These are phyloP conservation scores for Leccinum variabile DNA, from an alignment of 1,284 basidiomycete genomes.

Conservation along the genomic window DNA sequence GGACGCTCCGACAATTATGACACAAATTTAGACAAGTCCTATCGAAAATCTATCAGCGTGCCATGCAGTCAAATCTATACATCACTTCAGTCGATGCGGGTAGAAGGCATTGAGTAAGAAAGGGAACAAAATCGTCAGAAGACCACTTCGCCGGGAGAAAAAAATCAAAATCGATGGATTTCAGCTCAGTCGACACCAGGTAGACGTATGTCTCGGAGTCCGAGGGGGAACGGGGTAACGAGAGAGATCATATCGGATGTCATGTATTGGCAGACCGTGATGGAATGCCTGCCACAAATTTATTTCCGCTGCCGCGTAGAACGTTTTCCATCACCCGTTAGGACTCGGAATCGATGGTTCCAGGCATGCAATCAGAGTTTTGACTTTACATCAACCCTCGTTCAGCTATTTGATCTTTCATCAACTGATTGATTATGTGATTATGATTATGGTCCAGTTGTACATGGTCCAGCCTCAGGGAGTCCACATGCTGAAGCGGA, in stretches of 20 bases:
- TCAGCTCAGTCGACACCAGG: neutral
- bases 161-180: neutral
- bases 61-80: neutral
- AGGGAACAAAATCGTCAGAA: neutral
- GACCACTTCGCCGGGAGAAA: neutral
- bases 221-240: neutral
- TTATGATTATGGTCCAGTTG: too few relatives aligned
- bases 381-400: neutral
- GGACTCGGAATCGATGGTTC: neutral
- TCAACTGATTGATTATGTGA: neutral
- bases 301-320: neutral
- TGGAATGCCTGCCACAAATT: neutral
- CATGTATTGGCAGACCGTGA: neutral
- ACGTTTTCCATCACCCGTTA: neutral
- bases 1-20: neutral
- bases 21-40: neutral
- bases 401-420: neutral
- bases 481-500: neutral
- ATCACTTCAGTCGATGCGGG: neutral
- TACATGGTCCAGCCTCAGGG: too few relatives aligned
- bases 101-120: neutral
- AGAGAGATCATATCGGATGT: neutral
- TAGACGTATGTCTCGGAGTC: neutral
- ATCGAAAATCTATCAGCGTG: neutral
- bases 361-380: neutral